Evolutionary conservation across 208 protist genomes (phyloP).

Genomic region (Trypanosoma platydactyli): DNA sequence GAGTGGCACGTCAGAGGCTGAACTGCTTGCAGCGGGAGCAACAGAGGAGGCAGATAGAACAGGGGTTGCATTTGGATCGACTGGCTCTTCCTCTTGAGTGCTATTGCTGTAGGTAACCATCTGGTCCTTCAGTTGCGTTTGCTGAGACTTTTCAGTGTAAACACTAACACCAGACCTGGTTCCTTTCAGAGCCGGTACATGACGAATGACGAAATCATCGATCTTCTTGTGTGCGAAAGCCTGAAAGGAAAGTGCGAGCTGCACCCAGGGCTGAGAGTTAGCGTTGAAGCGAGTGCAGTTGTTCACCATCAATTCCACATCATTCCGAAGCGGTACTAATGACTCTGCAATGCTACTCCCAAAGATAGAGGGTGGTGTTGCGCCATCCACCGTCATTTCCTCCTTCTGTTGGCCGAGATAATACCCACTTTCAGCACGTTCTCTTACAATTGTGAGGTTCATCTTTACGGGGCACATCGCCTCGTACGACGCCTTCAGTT

Average conservation of each 20-base stretch:
- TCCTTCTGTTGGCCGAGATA: slow-evolving; percentile 36
- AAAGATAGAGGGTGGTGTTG: slow-evolving; percentile 19
- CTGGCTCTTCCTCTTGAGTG: slow-evolving; percentile 2
- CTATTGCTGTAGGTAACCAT: background rate
- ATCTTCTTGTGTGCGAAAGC: slow-evolving; percentile 70
- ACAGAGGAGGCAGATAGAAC: background rate
- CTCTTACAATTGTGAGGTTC: slow-evolving; percentile 68
- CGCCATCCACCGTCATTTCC: slow-evolving; percentile 7
- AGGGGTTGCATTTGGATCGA: background rate
- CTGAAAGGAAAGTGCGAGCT: slow-evolving; percentile 67
- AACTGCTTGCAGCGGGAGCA: background rate
- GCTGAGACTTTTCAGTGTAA: slow-evolving; percentile 6
- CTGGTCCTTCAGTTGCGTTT: slow-evolving; percentile 7
- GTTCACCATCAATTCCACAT: slow-evolving; percentile 80
- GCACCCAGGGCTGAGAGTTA: slow-evolving; percentile 59
- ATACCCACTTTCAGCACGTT: slow-evolving; percentile 57
- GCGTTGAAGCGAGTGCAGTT: slow-evolving; percentile 88
- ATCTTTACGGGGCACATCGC: slow-evolving; percentile 73
- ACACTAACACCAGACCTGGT: slow-evolving; percentile 48
- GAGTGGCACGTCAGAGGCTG: background rate
- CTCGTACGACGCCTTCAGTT: slow-evolving; percentile 65
- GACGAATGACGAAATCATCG: slow-evolving; percentile 78
- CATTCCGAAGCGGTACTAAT: slow-evolving; percentile 53
- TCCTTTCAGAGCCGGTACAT: slow-evolving; percentile 51
- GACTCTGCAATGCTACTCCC: slow-evolving; percentile 64